Evolutionary conservation across 139 green algal species (phyloP).

Genomic region (Trebouxia sp.): DNA sequence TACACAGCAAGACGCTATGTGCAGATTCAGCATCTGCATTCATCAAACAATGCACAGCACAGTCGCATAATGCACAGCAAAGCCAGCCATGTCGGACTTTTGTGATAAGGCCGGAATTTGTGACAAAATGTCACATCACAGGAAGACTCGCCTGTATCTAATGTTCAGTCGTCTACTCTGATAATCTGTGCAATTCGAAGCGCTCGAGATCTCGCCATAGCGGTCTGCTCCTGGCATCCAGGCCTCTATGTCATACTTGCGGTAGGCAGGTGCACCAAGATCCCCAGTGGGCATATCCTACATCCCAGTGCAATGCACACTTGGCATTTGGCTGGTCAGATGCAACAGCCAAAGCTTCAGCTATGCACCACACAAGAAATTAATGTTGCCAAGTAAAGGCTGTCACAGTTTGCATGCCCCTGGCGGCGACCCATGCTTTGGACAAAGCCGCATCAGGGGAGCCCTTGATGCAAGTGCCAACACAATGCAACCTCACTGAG

Average conservation of each 20-base stretch:
- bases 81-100: too few relatives aligned
- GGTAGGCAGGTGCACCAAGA: conserved; percentile 93
- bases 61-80: too few relatives aligned
- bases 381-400: too few relatives aligned
- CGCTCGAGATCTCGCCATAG: conserved; percentile 95
- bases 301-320: conserved; percentile 38
- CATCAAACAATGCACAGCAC: background rate
- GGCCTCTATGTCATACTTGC: conserved; percentile 98
- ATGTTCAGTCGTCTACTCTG: conserved; percentile 89
- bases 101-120: background rate
- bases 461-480: too few relatives aligned
- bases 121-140: background rate
- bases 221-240: conserved; percentile 97
- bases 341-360: too few relatives aligned
- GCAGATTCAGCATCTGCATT: background rate
- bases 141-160: conserved; percentile 55
- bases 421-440: too few relatives aligned
- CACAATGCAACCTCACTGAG: too few relatives aligned
- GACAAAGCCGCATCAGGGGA: too few relatives aligned
- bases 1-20: too few relatives aligned
- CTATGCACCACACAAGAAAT: too few relatives aligned
- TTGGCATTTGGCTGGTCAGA: too few relatives aligned
- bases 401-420: too few relatives aligned
- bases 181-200: conserved; percentile 99
- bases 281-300: conserved; percentile 97